Conservation (phyloP, 805 yeast genomes). For the Yarrowia bubula region DNA sequence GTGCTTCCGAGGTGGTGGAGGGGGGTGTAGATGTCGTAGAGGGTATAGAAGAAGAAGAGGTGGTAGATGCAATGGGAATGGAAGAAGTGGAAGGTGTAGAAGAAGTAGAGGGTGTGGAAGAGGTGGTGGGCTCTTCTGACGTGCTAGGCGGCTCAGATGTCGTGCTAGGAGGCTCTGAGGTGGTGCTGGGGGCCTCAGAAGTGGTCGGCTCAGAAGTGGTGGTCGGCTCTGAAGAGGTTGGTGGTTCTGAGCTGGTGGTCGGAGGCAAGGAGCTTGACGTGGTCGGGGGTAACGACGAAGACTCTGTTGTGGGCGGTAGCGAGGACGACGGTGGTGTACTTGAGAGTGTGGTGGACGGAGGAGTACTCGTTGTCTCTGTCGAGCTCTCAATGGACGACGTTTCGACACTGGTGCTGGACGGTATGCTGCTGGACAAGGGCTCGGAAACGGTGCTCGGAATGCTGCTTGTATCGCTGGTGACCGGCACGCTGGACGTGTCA, state of each 20-base stretch:
- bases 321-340: neutral
- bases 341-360: neutral
- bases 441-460: neutral
- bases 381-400: neutral
- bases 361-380: neutral
- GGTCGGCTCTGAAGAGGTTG: neutral
- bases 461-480: neutral
- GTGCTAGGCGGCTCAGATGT: neutral
- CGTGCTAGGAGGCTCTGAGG: neutral
- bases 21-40: neutral
- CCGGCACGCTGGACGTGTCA: neutral
- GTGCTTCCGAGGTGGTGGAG: neutral
- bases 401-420: neutral
- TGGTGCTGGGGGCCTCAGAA: neutral
- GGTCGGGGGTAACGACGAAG: neutral
- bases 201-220: neutral
- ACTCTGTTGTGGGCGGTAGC: neutral
- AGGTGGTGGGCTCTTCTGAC: neutral
- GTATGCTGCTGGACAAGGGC: too few species aligned
- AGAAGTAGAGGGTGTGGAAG: neutral
- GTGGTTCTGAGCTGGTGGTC: neutral
- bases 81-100: neutral
- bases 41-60: neutral
- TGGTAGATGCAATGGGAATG: neutral
- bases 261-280: neutral